phyloP scores from a whole-genome alignment of 23 red algal genomes.

The Gracilaria caudata region DNA sequence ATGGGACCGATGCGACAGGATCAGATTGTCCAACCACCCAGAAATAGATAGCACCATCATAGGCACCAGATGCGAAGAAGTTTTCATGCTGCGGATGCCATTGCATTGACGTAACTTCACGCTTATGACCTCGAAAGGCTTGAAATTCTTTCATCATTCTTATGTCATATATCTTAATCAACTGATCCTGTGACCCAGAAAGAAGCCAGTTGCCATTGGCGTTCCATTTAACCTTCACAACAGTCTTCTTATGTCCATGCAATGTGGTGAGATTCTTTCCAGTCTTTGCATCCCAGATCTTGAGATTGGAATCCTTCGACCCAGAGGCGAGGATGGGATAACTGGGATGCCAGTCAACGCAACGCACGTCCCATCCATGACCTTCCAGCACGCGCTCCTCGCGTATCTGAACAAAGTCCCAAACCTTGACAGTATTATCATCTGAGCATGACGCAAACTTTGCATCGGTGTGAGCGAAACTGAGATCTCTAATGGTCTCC shows the following conservation, averaged over 20 bases:
- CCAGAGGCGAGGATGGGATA: slow-evolving; percentile 94
- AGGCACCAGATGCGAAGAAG: slow-evolving; percentile 92
- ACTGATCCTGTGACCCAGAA: slow-evolving; percentile 88
- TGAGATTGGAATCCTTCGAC: slow-evolving; percentile 91
- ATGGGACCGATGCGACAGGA: slow-evolving; percentile 81
- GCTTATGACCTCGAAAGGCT: slow-evolving; percentile 89
- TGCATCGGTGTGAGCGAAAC: slow-evolving; percentile 78
- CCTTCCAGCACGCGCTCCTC: slow-evolving; percentile 90
- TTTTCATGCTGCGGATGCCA: slow-evolving; percentile 96
- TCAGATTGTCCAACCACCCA: slow-evolving; percentile 87
- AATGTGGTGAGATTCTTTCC: slow-evolving; percentile 96
- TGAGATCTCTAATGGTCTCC: slow-evolving; percentile 92
- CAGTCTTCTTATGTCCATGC: slow-evolving; percentile 96
- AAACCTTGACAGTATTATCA: slow-evolving; percentile 93
- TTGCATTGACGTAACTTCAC: slow-evolving; percentile 93
- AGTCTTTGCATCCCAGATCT: slow-evolving; percentile 97
- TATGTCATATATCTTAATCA: slow-evolving; percentile 97
- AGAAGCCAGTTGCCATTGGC: slow-evolving; percentile 94
- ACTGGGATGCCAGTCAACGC: slow-evolving; percentile 96
- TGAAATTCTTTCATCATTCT: slow-evolving; percentile 97
- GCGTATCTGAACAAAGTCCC: slow-evolving; percentile 82
- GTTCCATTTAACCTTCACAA: slow-evolving; percentile 98
- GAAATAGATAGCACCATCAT: slow-evolving; percentile 88
- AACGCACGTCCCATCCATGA: slow-evolving; percentile 99
- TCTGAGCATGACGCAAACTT: slow-evolving; percentile 99